phyloP scores from a whole-genome alignment of 768 basidiomycete species.

The Suillus hirtellus region DNA sequence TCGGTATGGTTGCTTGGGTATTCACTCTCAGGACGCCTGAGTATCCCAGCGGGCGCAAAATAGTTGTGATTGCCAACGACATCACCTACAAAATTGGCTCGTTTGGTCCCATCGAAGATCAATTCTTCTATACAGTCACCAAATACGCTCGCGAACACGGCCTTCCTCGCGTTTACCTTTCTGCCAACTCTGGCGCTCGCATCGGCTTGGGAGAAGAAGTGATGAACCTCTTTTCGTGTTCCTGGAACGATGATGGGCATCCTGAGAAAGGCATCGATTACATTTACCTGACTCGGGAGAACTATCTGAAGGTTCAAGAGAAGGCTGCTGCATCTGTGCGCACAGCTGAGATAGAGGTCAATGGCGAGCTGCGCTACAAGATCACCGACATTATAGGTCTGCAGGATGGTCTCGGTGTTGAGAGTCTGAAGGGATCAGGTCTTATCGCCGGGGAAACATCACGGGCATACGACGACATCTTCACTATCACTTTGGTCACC shows the following conservation, averaged over 20 bases:
- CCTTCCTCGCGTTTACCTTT: constrained; percentile 94
- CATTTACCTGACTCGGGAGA: constrained; percentile 92
- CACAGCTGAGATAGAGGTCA: constrained; percentile 80
- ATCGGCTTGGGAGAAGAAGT: constrained; percentile 95
- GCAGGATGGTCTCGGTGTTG: constrained; percentile 97
- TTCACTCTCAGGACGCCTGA: constrained; percentile 92
- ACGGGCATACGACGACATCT: constrained; percentile 98
- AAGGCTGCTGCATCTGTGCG: constrained; percentile 77
- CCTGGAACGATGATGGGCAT: constrained; percentile 79
- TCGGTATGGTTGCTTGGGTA: constrained; percentile 98
- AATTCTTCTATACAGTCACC: constrained; percentile 94
- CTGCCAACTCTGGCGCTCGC: constrained; percentile 98
- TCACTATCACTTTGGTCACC: constrained; percentile 98
- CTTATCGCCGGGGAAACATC: constrained; percentile 99
- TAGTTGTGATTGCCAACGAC: constrained; percentile 93
- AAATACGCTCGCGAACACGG: constrained; percentile 89
- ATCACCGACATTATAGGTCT: constrained; percentile 96
- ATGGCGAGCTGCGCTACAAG: constrained; percentile 88
- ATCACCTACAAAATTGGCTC: constrained; percentile 99
- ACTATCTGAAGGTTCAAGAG: constrained; percentile 85
- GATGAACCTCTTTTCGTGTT: constrained; percentile 82
- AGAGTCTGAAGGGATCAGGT: constrained; percentile 93
- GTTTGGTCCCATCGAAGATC: constrained; percentile 93
- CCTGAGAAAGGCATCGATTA: constrained; percentile 97
- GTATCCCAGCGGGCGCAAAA: constrained; percentile 82